phyloP scores from a whole-genome alignment of 257 asterid species.

The Scutellaria galericulata region DNA sequence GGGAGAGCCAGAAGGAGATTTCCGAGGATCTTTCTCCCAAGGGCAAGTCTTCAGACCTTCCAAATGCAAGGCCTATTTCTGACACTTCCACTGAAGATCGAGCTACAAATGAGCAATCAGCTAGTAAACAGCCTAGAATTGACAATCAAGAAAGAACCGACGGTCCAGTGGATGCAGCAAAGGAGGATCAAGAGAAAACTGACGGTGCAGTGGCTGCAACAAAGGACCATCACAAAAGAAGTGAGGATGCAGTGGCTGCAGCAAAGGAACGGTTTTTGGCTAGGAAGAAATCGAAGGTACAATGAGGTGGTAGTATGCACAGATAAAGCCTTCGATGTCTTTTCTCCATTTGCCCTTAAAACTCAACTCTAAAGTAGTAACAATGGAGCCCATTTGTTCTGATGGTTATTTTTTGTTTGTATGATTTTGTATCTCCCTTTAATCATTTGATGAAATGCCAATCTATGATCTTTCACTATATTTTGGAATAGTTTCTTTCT shows the following conservation, averaged over 20 bases:
- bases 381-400: constrained; percentile 12
- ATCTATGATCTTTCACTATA: background rate
- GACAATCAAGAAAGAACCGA: constrained; percentile 56
- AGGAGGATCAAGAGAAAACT: constrained; percentile 57
- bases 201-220: constrained; percentile 59
- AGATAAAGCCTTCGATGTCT: constrained; percentile 7
- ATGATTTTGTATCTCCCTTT: background rate
- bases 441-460: background rate
- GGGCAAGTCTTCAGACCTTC: constrained; percentile 37
- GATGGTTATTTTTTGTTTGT: background rate
- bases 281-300: constrained; percentile 69
- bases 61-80: constrained; percentile 42
- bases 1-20: constrained; percentile 38
- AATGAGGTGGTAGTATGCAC: constrained; percentile 31
- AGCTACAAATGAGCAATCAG: constrained; percentile 30
- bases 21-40: constrained; percentile 43
- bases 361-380: background rate
- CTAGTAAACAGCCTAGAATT: constrained; percentile 46
- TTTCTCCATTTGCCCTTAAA: background rate
- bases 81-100: constrained; percentile 44
- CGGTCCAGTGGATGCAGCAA: constrained; percentile 56
- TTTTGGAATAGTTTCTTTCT: too few species aligned
- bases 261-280: constrained; percentile 83
- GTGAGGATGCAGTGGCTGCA: constrained; percentile 62
- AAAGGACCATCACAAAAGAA: constrained; percentile 71